Evolutionary conservation across 306 rosid species (phyloP).

Genomic region (Amphicarpaea edgeworthii): DNA sequence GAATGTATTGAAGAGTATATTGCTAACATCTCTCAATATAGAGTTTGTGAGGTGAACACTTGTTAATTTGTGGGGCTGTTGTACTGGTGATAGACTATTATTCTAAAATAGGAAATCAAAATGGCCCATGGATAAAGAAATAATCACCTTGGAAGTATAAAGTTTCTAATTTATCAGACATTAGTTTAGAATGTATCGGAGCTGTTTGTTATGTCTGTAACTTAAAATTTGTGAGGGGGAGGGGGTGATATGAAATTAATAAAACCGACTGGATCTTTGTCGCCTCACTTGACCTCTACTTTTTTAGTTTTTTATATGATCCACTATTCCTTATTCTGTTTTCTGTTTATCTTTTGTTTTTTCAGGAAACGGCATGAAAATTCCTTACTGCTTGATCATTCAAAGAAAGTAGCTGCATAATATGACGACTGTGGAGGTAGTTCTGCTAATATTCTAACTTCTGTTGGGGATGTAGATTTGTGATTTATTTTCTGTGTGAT

Average conservation of each 20-base stretch:
- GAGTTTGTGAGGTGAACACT: background rate
- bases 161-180: background rate
- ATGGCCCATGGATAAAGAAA: background rate
- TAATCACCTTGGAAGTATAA: background rate
- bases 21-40: background rate
- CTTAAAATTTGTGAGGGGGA: background rate
- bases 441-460: background rate
- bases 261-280: background rate
- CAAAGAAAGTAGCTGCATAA: slow-evolving; percentile 52
- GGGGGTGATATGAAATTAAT: background rate
- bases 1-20: background rate
- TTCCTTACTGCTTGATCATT: slow-evolving; percentile 39
- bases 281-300: background rate
- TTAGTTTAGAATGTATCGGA: background rate
- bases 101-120: background rate
- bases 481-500: slow-evolving; percentile 29
- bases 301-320: background rate
- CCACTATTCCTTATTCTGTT: slow-evolving; percentile 7
- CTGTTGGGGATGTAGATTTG: background rate
- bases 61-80: background rate
- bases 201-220: background rate
- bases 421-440: slow-evolving; percentile 46
- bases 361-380: slow-evolving; percentile 57
- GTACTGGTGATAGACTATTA: background rate
- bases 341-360: slow-evolving; percentile 10